A percentile compares a stretch with the other conserved stretches of the same genome.
These are phyloP conservation scores for Ramalina peruviana DNA, from an alignment of 495 filamentous ascomycete genomes.

Conservation along the genomic window DNA sequence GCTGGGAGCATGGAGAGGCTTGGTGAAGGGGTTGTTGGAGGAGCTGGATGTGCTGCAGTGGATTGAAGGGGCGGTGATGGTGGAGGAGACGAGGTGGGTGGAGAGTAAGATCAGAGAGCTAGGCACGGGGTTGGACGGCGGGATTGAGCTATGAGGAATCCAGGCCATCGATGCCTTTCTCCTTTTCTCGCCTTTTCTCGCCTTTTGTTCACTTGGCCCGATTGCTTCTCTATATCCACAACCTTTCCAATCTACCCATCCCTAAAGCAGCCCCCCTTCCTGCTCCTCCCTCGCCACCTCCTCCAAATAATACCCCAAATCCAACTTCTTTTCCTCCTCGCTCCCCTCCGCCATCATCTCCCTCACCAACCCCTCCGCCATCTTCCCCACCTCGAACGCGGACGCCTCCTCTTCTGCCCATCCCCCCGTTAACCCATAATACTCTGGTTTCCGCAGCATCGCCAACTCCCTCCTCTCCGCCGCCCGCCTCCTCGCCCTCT, in stretches of 20 bases:
- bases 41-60: slow-evolving; percentile 29
- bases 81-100: slow-evolving; percentile 25
- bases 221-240: too few relatives aligned
- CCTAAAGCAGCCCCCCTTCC: not conserved
- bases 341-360: not conserved
- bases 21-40: slow-evolving; percentile 27
- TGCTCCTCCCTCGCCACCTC: not conserved
- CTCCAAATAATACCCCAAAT: not conserved
- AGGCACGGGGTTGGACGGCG: slow-evolving; percentile 7
- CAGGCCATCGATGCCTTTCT: not conserved
- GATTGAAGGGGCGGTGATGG: slow-evolving; percentile 29
- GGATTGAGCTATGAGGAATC: not conserved
- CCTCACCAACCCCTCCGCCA: not conserved
- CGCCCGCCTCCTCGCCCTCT: not conserved
- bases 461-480: not conserved
- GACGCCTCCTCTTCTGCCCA: not conserved
- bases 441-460: not conserved
- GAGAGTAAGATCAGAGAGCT: slow-evolving; percentile 23
- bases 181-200: not conserved
- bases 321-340: not conserved
- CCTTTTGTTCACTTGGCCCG: too few relatives aligned
- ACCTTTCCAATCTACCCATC: too few relatives aligned
- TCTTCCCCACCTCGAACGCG: not conserved
- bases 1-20: slow-evolving; percentile 19
- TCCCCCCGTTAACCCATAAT: too few relatives aligned